Conservation (phyloP, 1,139 yeast species). For the Saccharomyces pastorianus region DNA sequence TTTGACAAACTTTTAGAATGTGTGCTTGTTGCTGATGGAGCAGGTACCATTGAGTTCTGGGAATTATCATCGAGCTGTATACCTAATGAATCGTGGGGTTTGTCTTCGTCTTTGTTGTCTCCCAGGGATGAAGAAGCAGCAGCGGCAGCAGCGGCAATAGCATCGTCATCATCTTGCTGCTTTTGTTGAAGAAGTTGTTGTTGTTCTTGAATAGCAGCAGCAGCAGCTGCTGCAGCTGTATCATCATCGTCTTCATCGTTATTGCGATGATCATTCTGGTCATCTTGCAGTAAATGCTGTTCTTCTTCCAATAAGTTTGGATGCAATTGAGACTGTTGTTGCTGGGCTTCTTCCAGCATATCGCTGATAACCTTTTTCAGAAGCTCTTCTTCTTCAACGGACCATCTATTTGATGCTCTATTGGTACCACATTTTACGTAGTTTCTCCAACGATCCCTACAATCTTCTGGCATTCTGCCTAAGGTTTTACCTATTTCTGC, state of each 20-base stretch:
- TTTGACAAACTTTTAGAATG: not conserved
- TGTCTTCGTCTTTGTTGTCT: constrained; percentile 6
- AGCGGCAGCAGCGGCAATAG: not conserved
- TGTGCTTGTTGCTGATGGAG: not conserved
- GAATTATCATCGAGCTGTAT: not conserved
- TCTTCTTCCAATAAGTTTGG: not conserved
- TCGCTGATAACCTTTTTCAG: constrained; percentile 49
- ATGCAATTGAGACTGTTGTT: not conserved
- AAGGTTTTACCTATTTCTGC: constrained; percentile 64
- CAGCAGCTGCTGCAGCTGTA: not conserved
- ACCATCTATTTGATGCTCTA: constrained; percentile 74
- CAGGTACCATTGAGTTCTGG: not conserved
- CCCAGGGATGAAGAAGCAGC: not conserved
- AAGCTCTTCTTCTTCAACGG: constrained; percentile 57
- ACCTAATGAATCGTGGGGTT: not conserved
- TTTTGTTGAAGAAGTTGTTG: not conserved
- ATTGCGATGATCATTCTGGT: not conserved
- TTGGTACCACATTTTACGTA: constrained; percentile 82
- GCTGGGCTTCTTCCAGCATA: constrained; percentile 28
- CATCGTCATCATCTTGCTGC: constrained; percentile 5
- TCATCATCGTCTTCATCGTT: constrained; percentile 5
- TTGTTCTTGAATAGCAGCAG: not conserved
- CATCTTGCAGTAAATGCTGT: not conserved
- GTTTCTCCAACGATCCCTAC: constrained; percentile 93
- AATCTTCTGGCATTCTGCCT: constrained; percentile 96